These are phyloP conservation scores for Saraca asoca DNA, from an alignment of 331 rosid species.

Conservation along the genomic window DNA sequence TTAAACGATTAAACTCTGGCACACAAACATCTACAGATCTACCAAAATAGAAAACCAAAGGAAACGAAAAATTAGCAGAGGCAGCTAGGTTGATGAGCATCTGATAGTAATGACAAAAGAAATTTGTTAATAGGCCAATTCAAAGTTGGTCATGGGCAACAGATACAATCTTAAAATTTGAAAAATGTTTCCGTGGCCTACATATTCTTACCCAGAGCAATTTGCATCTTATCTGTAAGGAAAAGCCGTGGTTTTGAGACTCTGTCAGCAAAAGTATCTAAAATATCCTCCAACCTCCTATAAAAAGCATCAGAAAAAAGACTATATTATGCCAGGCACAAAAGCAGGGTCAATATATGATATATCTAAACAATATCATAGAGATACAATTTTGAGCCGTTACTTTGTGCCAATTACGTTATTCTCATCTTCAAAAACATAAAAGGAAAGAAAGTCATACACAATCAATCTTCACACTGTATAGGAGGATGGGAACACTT, in stretches of 20 bases:
- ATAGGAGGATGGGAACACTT: not conserved
- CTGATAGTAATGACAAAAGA: not conserved
- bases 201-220: slow-evolving; percentile 74
- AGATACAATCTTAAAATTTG: not conserved
- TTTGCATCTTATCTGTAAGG: slow-evolving; percentile 86
- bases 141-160: not conserved
- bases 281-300: slow-evolving; percentile 80
- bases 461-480: too few relatives aligned
- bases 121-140: slow-evolving; percentile 1
- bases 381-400: not conserved
- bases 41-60: not conserved
- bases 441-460: not conserved
- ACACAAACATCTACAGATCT: not conserved
- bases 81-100: slow-evolving; percentile 1
- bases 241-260: slow-evolving; percentile 84
- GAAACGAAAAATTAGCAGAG: not conserved
- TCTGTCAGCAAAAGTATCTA: slow-evolving; percentile 90
- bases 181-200: slow-evolving; percentile 6
- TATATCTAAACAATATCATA: slow-evolving; percentile 1
- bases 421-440: not conserved
- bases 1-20: slow-evolving; percentile 1
- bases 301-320: slow-evolving; percentile 29
- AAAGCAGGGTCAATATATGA: not conserved
- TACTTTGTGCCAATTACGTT: not conserved
- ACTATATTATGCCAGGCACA: slow-evolving; percentile 5